Conservation (phyloP, 805 yeast species). For the Yueomyces sinensis region DNA sequence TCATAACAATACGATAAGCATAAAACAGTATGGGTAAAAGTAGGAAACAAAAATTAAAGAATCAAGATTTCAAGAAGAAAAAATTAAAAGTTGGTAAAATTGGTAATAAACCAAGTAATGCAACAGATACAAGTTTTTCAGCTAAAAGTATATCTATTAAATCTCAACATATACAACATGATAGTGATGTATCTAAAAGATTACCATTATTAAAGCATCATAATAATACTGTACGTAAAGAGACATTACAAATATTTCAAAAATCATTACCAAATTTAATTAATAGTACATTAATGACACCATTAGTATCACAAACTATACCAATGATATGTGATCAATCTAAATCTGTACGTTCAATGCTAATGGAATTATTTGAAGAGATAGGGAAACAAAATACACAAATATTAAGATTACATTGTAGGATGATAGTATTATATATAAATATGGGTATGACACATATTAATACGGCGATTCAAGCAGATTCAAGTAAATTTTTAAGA, state of each 20-base stretch:
- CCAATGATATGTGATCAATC: constrained; percentile 43
- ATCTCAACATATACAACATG: constrained; percentile 18
- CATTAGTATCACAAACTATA: constrained; percentile 17
- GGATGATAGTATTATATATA: constrained; percentile 54
- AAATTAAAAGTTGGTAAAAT: constrained; percentile 85
- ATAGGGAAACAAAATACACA: constrained; percentile 39
- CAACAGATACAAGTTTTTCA: constrained; percentile 75
- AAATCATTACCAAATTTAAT: constrained; percentile 36
- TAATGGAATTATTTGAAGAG: constrained; percentile 33
- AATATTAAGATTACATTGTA: constrained; percentile 46
- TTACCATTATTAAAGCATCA: constrained; percentile 67
- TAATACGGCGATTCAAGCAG: constrained; percentile 57
- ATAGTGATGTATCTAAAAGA: constrained; percentile 41
- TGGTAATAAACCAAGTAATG: constrained; percentile 54
- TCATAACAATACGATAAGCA: no score
- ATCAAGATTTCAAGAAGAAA: constrained; percentile 40
- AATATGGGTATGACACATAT: constrained; percentile 93
- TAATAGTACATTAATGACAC: constrained; percentile 17
- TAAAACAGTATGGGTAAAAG: constrained; percentile 26
- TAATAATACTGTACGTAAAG: constrained; percentile 55
- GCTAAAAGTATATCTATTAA: constrained; percentile 35
- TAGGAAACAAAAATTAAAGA: constrained; percentile 27
- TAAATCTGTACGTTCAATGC: constrained; percentile 45
- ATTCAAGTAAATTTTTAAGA: constrained; percentile 55
- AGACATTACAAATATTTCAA: constrained; percentile 44